Conservation (phyloP, 768 basidiomycete genomes). For the Pulveroboletus ravenelii region DNA sequence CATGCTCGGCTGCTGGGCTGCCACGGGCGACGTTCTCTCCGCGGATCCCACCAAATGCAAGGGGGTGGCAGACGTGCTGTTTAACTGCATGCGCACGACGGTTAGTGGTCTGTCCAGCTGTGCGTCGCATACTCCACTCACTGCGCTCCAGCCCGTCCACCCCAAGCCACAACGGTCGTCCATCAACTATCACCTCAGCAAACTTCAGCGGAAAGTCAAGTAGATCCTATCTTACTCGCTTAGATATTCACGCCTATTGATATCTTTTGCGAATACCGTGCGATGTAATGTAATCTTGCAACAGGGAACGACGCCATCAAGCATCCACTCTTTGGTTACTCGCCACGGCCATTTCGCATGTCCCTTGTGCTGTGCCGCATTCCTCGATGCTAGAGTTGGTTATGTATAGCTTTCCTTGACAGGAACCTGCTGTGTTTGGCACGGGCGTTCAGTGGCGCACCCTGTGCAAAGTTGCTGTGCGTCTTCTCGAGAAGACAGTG, state of each 20-base stretch:
- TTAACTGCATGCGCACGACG: constrained; percentile 81
- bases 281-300: constrained; percentile 16
- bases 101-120: constrained; percentile 42
- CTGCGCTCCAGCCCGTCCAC: constrained; percentile 50
- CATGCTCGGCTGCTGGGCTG: constrained; percentile 88
- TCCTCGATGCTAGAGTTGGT: background rate
- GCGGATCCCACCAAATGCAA: constrained; percentile 46
- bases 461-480: constrained; percentile 14
- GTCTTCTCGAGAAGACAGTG: background rate
- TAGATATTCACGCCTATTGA: constrained; percentile 17
- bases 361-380: background rate
- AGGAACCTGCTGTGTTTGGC: constrained; percentile 17
- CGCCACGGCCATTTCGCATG: background rate
- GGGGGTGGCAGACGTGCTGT: constrained; percentile 55
- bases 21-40: constrained; percentile 57
- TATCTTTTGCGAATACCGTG: constrained; percentile 12
- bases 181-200: constrained; percentile 87
- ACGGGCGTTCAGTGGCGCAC: constrained; percentile 11
- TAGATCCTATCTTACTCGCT: constrained; percentile 33
- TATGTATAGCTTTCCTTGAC: constrained; percentile 3
- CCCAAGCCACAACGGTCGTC: constrained; percentile 67
- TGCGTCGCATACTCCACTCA: constrained; percentile 1
- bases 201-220: constrained; percentile 71
- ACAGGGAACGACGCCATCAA: constrained; percentile 3
- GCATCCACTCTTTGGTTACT: background rate